Conservation (phyloP, 75 land plant genomes). For the Selaginella moellendorffii region DNA sequence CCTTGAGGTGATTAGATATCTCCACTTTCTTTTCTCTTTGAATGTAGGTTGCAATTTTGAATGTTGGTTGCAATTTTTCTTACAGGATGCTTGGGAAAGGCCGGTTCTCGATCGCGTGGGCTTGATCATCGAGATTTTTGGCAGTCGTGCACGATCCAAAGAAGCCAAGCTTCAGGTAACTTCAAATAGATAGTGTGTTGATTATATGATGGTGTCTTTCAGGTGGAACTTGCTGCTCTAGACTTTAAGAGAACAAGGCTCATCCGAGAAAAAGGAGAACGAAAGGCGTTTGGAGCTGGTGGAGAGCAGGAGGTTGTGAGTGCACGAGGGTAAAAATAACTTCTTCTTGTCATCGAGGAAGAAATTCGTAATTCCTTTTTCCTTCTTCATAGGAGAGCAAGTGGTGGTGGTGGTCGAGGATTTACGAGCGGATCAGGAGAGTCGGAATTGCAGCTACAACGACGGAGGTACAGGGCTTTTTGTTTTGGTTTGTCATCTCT, state of each 20-base stretch:
- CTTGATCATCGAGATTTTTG: conserved; percentile 91
- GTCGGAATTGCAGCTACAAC: conserved; percentile 87
- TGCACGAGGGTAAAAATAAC: conserved; percentile 64
- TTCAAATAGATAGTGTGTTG: background rate
- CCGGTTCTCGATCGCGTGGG: conserved; percentile 94
- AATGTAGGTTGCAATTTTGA: no score
- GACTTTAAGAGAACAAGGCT: conserved; percentile 73
- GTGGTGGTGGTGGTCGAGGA: conserved; percentile 51
- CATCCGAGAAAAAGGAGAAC: conserved; percentile 53
- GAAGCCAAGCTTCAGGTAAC: conserved; percentile 91
- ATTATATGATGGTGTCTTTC: background rate
- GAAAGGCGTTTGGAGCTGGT: conserved; percentile 56
- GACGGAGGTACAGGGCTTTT: conserved; percentile 43
- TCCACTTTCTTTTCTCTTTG: background rate
- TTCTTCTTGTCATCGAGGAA: background rate
- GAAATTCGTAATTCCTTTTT: background rate
- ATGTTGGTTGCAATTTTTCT: conserved; percentile 4
- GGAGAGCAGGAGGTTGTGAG: conserved; percentile 93
- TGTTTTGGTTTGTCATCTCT: conserved; percentile 8
- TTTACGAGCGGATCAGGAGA: conserved; percentile 96
- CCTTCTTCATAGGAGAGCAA: conserved; percentile 57
- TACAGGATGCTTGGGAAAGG: conserved; percentile 66
- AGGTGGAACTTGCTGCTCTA: conserved; percentile 93
- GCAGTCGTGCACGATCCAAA: conserved; percentile 93
- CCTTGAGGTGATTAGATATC: conserved; percentile 48